Conservation (phyloP, 345 rosid genomes). For the Kandelia obovata region DNA sequence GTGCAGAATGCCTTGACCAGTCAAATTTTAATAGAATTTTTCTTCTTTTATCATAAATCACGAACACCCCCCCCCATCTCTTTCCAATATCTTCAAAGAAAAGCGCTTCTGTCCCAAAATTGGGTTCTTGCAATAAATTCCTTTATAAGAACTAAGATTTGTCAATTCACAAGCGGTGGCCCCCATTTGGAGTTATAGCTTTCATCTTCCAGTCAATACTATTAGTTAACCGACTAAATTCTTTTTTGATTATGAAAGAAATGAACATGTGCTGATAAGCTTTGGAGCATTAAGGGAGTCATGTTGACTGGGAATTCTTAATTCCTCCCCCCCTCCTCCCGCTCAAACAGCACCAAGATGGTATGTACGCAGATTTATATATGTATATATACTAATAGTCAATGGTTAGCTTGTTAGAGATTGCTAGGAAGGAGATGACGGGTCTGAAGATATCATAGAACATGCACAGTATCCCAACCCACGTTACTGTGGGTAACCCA, state of each 20-base stretch:
- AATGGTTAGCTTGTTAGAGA: no score
- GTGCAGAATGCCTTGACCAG: constrained; percentile 10
- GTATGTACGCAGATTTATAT: no score
- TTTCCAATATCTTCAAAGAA: not conserved
- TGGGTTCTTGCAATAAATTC: constrained; percentile 10
- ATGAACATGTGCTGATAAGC: constrained; percentile 15
- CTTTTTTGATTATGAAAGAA: constrained; percentile 8
- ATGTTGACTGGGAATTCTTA: constrained; percentile 2
- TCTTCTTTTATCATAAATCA: no score
- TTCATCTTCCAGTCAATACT: constrained; percentile 24
- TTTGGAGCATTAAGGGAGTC: not conserved
- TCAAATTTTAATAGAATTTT: not conserved
- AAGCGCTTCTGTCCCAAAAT: not conserved
- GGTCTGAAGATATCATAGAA: no score
- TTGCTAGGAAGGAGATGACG: no score
- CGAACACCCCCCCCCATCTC: not conserved
- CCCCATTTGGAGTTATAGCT: constrained; percentile 9
- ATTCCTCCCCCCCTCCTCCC: rapidly evolving
- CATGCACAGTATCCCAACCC: no score
- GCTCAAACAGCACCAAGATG: no score
- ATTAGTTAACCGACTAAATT: constrained; percentile 30
- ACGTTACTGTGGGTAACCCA: no score
- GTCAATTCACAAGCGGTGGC: constrained; percentile 15
- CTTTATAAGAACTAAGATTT: constrained; percentile 9
- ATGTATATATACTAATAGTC: no score